These are phyloP conservation scores for Chaetoscypha palmicola DNA, from an alignment of 2,329 filamentous ascomycete genomes.

Conservation along the genomic window DNA sequence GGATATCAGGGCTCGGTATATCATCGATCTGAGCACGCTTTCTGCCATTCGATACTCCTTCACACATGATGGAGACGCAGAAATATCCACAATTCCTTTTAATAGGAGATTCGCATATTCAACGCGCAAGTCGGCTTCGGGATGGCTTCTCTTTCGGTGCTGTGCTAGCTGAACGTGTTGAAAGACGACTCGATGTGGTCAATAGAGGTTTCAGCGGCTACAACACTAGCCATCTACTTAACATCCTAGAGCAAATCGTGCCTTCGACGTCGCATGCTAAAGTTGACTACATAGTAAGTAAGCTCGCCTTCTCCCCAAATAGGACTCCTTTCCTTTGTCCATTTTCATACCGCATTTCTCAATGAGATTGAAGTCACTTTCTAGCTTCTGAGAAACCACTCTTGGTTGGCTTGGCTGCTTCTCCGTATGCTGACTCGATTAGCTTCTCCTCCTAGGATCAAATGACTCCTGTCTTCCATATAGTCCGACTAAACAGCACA, in stretches of 20 bases:
- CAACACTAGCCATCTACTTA: constrained; percentile 68
- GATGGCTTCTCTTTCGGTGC: constrained; percentile 70
- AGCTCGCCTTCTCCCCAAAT: not conserved
- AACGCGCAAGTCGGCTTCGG: constrained; percentile 54
- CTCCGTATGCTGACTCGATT: not conserved
- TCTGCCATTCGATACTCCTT: not conserved
- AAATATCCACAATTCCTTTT: constrained; percentile 68
- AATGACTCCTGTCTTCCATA: constrained; percentile 75
- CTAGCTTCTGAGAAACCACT: no score
- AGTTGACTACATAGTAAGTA: constrained; percentile 59
- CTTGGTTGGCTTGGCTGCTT: no score
- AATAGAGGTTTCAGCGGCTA: constrained; percentile 63
- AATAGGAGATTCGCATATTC: constrained; percentile 84
- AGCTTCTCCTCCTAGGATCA: constrained; percentile 69
- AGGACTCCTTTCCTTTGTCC: no score
- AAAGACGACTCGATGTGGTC: constrained; percentile 73
- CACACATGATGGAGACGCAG: constrained; percentile 9
- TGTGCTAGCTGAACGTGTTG: constrained; percentile 43
- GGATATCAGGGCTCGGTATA: no score
- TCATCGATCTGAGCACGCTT: no score
- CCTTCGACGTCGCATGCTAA: constrained; percentile 54
- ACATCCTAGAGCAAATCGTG: constrained; percentile 63
- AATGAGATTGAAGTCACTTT: no score
- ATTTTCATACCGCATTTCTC: no score
- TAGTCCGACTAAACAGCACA: constrained; percentile 60